phyloP scores from a whole-genome alignment of 1,139 yeast genomes.

The Geotrichum europaeum region DNA sequence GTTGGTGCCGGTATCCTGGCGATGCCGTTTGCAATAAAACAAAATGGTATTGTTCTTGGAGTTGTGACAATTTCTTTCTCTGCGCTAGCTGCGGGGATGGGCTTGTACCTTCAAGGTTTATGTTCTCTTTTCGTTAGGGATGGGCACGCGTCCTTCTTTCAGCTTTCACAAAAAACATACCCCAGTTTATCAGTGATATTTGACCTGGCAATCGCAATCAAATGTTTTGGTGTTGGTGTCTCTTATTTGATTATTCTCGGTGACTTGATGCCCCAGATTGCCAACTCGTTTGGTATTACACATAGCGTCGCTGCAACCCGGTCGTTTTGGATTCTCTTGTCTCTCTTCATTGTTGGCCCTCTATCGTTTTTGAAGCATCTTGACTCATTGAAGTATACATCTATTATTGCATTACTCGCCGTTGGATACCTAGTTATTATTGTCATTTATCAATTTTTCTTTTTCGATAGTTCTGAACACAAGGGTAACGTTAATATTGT shows the following conservation, averaged over 20 bases:
- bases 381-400: conserved; percentile 82
- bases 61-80: conserved; percentile 59
- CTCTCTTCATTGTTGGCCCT: conserved; percentile 64
- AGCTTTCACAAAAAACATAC: conserved; percentile 74
- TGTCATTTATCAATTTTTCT: conserved; percentile 58
- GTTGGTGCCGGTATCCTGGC: conserved; percentile 85
- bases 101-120: conserved; percentile 71
- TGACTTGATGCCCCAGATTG: conserved; percentile 69
- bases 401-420: conserved; percentile 74
- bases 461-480: conserved; percentile 40
- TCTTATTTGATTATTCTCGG: conserved; percentile 86
- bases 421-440: conserved; percentile 73
- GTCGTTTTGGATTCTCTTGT: conserved; percentile 60
- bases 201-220: conserved; percentile 82
- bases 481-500: conserved; percentile 52
- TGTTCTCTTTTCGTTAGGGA: conserved; percentile 62
- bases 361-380: conserved; percentile 65
- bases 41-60: conserved; percentile 80
- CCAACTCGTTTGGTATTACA: conserved; percentile 25
- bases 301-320: conserved; percentile 27
- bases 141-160: conserved; percentile 81
- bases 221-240: conserved; percentile 90
- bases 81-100: conserved; percentile 72
- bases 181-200: conserved; percentile 77
- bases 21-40: conserved; percentile 79